A percentile compares a stretch with the other conserved stretches of the same genome.
Evolutionary conservation across 1,284 basidiomycete genomes (phyloP).

Genomic region (Sutorius eximius): DNA sequence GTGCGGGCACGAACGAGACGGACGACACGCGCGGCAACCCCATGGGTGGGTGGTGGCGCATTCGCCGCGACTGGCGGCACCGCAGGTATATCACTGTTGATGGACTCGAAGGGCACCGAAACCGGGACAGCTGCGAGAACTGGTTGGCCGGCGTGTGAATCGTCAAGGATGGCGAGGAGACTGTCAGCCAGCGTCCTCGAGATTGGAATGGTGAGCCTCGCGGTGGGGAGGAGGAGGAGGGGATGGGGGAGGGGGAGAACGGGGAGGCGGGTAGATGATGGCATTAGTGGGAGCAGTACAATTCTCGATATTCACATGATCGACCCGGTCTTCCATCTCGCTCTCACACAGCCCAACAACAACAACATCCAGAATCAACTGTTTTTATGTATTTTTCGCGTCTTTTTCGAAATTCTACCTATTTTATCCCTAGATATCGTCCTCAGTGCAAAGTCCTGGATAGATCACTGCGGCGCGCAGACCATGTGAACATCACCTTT

Average conservation of each 20-base stretch:
- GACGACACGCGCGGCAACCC: constrained; percentile 57
- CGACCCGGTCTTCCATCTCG: not conserved
- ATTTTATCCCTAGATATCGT: constrained; percentile 40
- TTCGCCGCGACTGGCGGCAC: not conserved
- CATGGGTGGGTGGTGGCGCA: constrained; percentile 31
- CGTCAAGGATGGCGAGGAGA: constrained; percentile 58
- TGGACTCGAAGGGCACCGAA: constrained; percentile 16
- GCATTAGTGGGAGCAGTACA: constrained; percentile 16
- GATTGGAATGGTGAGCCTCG: constrained; percentile 62
- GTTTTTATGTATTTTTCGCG: constrained; percentile 51
- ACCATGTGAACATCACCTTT: not conserved
- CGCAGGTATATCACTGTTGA: constrained; percentile 25
- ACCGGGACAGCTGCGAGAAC: constrained; percentile 67
- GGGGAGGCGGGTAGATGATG: constrained; percentile 46
- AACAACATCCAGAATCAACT: constrained; percentile 1
- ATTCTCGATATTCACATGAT: not conserved
- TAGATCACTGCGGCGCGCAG: constrained; percentile 22
- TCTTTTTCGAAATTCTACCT: constrained; percentile 63
- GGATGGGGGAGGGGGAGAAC: constrained; percentile 65
- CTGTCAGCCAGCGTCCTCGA: constrained; percentile 55
- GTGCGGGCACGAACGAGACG: constrained; percentile 57
- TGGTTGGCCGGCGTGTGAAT: constrained; percentile 57
- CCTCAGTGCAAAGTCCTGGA: constrained; percentile 28
- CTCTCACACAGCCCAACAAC: constrained; percentile 10
- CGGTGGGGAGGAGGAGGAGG: constrained; percentile 64